Evolutionary conservation across 768 basidiomycete species (phyloP), one percentile per base, ranked within the genome.

Genomic region (Lentinula raphanica): DNA sequence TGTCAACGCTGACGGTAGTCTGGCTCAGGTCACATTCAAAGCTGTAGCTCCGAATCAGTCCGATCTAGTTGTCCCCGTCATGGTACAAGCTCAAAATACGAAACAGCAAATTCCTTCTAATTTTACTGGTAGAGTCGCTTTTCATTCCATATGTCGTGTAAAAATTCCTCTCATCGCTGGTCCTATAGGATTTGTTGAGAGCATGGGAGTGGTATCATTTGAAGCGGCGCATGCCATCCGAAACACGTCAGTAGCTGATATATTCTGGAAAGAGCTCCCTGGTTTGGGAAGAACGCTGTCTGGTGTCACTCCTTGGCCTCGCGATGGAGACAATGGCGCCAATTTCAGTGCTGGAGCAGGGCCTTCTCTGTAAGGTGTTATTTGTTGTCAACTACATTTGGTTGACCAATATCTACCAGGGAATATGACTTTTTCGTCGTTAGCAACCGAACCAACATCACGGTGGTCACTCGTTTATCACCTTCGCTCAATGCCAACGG

Each of bases 341-440:
- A 83, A 81, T 66, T 88, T 85, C 69, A 76, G 80, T 8, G 76
- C 78, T 29, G 87, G 87, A n/a, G 65, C 74, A 5, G 87, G 87
- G 0, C 86, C 88, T 12, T 76, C 77, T 23, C 63, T 88, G 82
- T 84, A 60, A 60, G 81, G 23, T 29, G 55, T 15, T 13, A 25
- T 12, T 13, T 19, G 7, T 17, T 31, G 36, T 59, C 35, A 46
- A 11, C 5, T 28, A 25, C 21, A 3, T 31, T 49, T 39, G 2
- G 49, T 38, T 55, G 44, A 48, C 32, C 29, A 35, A 17, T 32
- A 40, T 8, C 44, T 27, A 31, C 5, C 61, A 84, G 83, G 53
- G 80, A 84, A 67, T 89, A 88, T 67, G 83, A 85, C 67, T 85
- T 88, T 67, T 81, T 72, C 69, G 81, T 72, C 58, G 85, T 86